Evolutionary conservation across 1,139 yeast species (phyloP), one percentile per base, ranked within the genome.

Genomic region (Geotrichum citri-aurantii): DNA sequence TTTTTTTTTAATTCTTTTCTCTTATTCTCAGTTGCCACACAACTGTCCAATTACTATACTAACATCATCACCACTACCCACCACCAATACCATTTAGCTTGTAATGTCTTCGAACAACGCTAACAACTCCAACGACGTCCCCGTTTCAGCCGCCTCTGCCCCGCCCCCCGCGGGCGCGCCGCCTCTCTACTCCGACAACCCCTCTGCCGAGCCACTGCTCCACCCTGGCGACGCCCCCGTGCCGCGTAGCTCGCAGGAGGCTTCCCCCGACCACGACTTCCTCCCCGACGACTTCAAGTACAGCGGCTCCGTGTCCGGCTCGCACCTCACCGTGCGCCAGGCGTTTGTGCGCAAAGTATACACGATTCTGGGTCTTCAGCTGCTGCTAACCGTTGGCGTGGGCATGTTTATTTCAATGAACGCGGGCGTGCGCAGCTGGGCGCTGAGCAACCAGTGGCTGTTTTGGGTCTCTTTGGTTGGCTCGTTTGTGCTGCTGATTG

Each of bases 271-370:
- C 14, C 65, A 61, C 48, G 75, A 71, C 58, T 63, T 69, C 55
- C 63, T 74, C 54, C 76, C 77, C 2, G 95, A 89, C 67, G 96
- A 89, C 73, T 90, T 89, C 81, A 90, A 90, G 71, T 89, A 86
- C 72, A 83, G 88, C 40, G 88, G 87, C 10, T 80, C 81, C 60
- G 95, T 90, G 29, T 83, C 91, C 6, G 84, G 87, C 33, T 88
- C 96, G 73, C 89, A 86, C 62, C 75, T 88, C 55, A 82, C 87
- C 10, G 78, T 90, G 47, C 82, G 96, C 65, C 89, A 86, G 65
- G 79, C 85, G 69, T 90, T 90, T 68, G 75, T 88, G 64, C 80
- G 92, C 63, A 88, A 87, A 69, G 97, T 90, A 11, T 90, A 90
- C 71, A 77, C 91, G 2, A 79, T 90, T 59, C 78, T 90, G 55